Conservation (phyloP, 768 basidiomycete species). For the Leucocoprinus leucothites region DNA sequence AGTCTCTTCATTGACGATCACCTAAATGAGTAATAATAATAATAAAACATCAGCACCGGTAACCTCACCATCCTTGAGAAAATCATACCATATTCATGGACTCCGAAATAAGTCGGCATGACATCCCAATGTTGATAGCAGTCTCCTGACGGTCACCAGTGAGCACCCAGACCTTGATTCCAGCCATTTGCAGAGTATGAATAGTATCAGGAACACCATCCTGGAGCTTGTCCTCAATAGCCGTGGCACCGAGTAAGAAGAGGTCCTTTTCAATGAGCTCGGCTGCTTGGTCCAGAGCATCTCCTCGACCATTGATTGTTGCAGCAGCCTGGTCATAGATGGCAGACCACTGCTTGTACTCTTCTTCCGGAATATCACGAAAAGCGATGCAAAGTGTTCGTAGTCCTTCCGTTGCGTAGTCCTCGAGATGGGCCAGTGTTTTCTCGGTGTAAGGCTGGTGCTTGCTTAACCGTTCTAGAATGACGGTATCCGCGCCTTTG, state of each 20-base stretch:
- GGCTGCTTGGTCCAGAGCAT: constrained; percentile 91
- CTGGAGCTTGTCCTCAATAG: constrained; percentile 97
- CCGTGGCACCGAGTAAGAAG: constrained; percentile 91
- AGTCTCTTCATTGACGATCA: constrained; percentile 91
- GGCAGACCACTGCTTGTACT: constrained; percentile 84
- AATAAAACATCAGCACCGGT: constrained; percentile 2
- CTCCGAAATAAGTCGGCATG: constrained; percentile 94
- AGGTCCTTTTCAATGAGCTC: constrained; percentile 96
- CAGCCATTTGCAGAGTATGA: constrained; percentile 95
- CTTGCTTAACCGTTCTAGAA: constrained; percentile 86
- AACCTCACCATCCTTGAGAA: neutral
- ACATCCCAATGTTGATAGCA: constrained; percentile 98
- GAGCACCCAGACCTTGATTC: constrained; percentile 98
- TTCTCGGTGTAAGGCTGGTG: constrained; percentile 82
- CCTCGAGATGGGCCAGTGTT: constrained; percentile 90
- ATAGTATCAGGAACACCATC: constrained; percentile 99
- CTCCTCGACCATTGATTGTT: constrained; percentile 94
- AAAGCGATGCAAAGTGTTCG: constrained; percentile 96
- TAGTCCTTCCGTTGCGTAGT: constrained; percentile 95
- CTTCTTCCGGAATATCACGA: constrained; percentile 87
- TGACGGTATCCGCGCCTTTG: constrained; percentile 98
- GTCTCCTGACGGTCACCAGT: constrained; percentile 99
- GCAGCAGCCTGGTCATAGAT: constrained; percentile 92
- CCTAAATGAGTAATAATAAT: no score
- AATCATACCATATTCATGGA: constrained; percentile 92